A percentile compares a stretch with the other conserved stretches of the same genome.
Conservation (phyloP, 2,329 filamentous ascomycete species). For the Clathrospora elynae region DNA sequence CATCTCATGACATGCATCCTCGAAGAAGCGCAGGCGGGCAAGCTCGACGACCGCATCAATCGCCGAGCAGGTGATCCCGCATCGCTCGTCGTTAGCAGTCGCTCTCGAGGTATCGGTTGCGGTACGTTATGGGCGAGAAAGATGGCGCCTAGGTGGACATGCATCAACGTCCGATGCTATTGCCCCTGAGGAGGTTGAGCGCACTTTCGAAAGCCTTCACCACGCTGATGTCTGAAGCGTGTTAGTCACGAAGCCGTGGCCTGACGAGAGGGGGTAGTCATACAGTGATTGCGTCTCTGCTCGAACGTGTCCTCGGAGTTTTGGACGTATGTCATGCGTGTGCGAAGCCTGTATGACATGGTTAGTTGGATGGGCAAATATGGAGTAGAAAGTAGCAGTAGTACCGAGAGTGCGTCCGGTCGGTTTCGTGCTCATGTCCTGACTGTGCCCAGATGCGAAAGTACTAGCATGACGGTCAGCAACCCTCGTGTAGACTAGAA, state of each 20-base stretch:
- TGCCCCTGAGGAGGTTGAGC: constrained; percentile 50
- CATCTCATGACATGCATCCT: constrained; percentile 25
- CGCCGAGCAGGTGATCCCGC: not conserved
- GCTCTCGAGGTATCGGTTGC: constrained; percentile 4
- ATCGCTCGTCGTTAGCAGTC: not conserved
- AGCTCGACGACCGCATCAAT: not conserved
- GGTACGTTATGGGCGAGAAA: constrained; percentile 25
- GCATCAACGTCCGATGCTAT: constrained; percentile 33
- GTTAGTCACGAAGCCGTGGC: constrained; percentile 1
- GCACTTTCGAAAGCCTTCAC: constrained; percentile 57
- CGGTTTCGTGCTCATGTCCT: constrained; percentile 73
- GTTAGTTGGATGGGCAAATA: not conserved
- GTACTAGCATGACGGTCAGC: constrained; percentile 60
- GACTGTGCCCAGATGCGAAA: constrained; percentile 80
- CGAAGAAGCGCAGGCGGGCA: constrained; percentile 4
- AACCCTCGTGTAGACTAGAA: not conserved
- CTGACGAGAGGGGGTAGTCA: constrained; percentile 44
- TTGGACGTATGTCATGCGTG: constrained; percentile 75
- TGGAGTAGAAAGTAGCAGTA: constrained; percentile 1
- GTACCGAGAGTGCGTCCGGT: constrained; percentile 76
- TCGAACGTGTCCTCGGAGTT: constrained; percentile 73
- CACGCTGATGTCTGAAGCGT: constrained; percentile 50
- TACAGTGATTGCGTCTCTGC: constrained; percentile 80
- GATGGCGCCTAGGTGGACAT: constrained; percentile 30
- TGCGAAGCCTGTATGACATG: constrained; percentile 66